Evolutionary conservation across 2,329 filamentous ascomycete genomes (phyloP), one percentile per base, ranked within the genome.

Genomic region (Alternaria novae-zelandiae): DNA sequence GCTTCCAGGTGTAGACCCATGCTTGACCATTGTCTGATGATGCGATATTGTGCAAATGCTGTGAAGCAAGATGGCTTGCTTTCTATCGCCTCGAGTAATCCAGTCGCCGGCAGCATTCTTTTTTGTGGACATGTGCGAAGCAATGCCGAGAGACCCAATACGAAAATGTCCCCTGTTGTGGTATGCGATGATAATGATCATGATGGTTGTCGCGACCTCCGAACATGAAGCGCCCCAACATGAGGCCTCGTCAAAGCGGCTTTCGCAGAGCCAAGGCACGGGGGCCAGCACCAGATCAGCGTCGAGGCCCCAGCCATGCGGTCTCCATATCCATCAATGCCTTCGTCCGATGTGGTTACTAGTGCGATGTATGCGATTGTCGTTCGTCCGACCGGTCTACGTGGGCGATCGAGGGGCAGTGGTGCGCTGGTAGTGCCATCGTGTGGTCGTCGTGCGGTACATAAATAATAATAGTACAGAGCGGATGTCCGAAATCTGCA

Each of bases 381-480:
- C 41, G 28, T 25, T 13, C 43, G 45, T 63, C 23, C 45, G 30
- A 55, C 56, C n/a, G 63, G 54, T 54, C 46, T 56, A 61, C 54
- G 61, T 57, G 53, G 62, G 59, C 53, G 64, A 68, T 62, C 68
- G 71, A 71, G 71, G 71, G 71, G 70, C 55, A 68, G 63, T 57
- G 57, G 64, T 47, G 58, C 64, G 58, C 43, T 53, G 30, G 36
- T 41, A 20, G 46, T 47, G 57, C 50, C 57, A 62, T 67, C 43
- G 66, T 63, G 32, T 26, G 23, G 20, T 47, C 53, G 36, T 41
- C 15, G 36, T 26, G 32, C 21, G 46, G 36, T 36, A 44, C n/a
- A 32, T 21, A 20, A 30, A 36, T 30, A 36, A 17, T 15, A 23
- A 50, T 7, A 32, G 54, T 4, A 30, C 30, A 25, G 1, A 26